Percentiles rank a stretch among this genome's conserved stretches.
Evolutionary conservation across 1,139 yeast species (phyloP).

Genomic region (Pneumocystis oryctolagi): DNA sequence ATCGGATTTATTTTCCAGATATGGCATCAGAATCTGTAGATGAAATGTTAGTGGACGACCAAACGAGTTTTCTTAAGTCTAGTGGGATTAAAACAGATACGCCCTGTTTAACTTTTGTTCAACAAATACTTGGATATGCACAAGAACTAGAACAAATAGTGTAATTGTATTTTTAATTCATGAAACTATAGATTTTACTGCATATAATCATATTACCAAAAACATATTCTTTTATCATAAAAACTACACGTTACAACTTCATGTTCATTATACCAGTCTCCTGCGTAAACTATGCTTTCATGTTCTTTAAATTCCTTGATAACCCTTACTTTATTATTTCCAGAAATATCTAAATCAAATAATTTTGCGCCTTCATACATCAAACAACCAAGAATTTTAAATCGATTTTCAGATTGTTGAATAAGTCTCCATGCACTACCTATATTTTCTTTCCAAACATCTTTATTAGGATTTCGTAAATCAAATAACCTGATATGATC

Average conservation of each 20-base stretch:
- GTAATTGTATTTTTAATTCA: conserved; percentile 20
- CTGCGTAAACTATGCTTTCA: conserved; percentile 10
- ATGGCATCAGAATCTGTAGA: neutral
- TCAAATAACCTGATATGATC: conserved; percentile 9
- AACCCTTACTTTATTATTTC: neutral
- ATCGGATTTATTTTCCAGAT: neutral
- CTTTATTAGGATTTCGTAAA: conserved; percentile 2
- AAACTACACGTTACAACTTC: conserved; percentile 9
- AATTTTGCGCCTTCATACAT: conserved; percentile 11
- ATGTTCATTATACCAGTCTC: conserved; percentile 3
- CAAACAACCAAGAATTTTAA: conserved; percentile 5
- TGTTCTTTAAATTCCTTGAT: conserved; percentile 1
- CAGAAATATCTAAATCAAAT: conserved; percentile 4
- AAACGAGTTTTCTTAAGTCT: neutral
- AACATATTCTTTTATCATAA: conserved; percentile 8
- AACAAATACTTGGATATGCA: conserved; percentile 61
- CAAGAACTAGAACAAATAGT: conserved; percentile 78
- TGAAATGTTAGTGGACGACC: neutral
- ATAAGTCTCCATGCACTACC: conserved; percentile 11
- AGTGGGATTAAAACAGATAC: conserved; percentile 1
- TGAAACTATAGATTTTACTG: neutral
- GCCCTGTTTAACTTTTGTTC: conserved; percentile 32
- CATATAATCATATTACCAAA: conserved; percentile 3
- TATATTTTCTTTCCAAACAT: conserved; percentile 4
- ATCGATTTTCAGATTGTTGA: conserved; percentile 1